Evolutionary conservation across 768 basidiomycete genomes (phyloP).

Genomic region (Boletus rubescentipes): DNA sequence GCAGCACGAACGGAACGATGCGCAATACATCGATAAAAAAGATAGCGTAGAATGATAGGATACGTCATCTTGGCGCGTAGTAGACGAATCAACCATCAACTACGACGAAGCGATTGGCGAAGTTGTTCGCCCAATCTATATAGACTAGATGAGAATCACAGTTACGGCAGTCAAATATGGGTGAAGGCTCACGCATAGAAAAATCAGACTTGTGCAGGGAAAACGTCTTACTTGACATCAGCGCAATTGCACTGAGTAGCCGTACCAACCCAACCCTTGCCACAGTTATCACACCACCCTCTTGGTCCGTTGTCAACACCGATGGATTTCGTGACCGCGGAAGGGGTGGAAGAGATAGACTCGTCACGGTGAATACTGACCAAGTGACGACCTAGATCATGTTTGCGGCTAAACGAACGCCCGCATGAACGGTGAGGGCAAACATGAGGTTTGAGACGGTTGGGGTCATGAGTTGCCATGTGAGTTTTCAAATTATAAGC

Average conservation of each 20-base stretch:
- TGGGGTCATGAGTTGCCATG: conserved; percentile 92
- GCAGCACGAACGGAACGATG: conserved; percentile 60
- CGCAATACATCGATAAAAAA: conserved; percentile 57
- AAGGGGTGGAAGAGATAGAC: conserved; percentile 42
- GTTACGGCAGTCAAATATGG: background rate
- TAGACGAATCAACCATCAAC: conserved; percentile 39
- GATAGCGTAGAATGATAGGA: conserved; percentile 36
- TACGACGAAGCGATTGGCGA: conserved; percentile 42
- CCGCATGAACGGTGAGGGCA: conserved; percentile 86
- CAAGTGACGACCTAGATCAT: conserved; percentile 88
- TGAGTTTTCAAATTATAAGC: conserved; percentile 96
- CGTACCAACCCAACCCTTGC: conserved; percentile 63
- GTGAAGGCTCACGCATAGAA: conserved; percentile 30
- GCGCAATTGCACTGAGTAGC: conserved; percentile 57
- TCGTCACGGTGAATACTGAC: conserved; percentile 83
- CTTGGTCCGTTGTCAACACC: conserved; percentile 66
- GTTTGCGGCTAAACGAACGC: conserved; percentile 91
- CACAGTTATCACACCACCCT: conserved; percentile 73
- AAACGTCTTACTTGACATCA: conserved; percentile 54
- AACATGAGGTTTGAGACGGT: conserved; percentile 83
- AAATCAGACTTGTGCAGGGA: conserved; percentile 9
- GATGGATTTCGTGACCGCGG: conserved; percentile 46
- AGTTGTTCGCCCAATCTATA: conserved; percentile 34
- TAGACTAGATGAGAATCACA: conserved; percentile 18
- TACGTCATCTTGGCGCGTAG: conserved; percentile 30